Evolutionary conservation across 345 rosid genomes (phyloP).

Genomic region (Gossypium arboreum): DNA sequence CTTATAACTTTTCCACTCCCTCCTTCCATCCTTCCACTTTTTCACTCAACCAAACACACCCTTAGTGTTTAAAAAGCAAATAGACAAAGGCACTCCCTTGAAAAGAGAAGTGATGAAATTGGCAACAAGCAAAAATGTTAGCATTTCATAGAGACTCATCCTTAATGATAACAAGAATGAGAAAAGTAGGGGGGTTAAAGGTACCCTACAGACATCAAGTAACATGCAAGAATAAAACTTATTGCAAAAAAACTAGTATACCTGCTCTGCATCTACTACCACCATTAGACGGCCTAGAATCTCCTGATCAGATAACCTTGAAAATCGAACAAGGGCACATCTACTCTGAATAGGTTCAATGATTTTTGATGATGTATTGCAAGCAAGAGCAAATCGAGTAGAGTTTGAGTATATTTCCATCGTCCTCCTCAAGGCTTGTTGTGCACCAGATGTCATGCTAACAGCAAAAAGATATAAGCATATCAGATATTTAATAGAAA

Average conservation of each 20-base stretch:
- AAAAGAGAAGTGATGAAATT: not conserved
- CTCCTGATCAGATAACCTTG: constrained; percentile 89
- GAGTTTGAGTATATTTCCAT: constrained; percentile 95
- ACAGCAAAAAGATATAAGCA: not conserved
- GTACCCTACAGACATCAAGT: not conserved
- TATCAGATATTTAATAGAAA: not conserved
- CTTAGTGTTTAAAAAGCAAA: not conserved
- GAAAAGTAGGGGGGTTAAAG: not conserved
- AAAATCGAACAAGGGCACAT: constrained; percentile 93
- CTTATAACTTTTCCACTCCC: too few species aligned
- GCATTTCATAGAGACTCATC: not conserved
- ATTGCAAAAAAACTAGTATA: constrained; percentile 17
- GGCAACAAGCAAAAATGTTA: not conserved
- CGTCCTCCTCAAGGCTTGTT: constrained; percentile 93
- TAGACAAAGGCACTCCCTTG: not conserved
- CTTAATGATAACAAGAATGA: not conserved
- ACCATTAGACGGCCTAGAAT: constrained; percentile 92
- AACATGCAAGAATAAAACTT: not conserved
- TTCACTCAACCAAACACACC: too few species aligned
- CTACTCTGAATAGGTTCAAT: constrained; percentile 99
- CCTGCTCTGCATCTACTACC: constrained; percentile 81
- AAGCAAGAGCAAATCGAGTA: constrained; percentile 96
- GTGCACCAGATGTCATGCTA: constrained; percentile 99
- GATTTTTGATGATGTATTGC: constrained; percentile 80
- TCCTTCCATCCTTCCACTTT: too few species aligned